Conservation (phyloP, 345 rosid species). For the Firmiana major region DNA sequence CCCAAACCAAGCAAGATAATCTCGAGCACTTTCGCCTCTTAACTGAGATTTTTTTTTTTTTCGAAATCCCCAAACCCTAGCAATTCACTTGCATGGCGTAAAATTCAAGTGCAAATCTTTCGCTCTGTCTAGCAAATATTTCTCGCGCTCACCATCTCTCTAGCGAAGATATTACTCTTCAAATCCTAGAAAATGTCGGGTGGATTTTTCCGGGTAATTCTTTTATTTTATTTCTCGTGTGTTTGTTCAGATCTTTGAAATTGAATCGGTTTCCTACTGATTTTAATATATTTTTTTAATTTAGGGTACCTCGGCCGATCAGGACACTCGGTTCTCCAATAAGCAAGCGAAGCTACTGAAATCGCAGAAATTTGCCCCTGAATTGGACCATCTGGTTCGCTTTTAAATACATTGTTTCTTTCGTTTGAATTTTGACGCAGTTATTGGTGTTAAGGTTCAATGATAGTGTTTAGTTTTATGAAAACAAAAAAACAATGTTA, state of each 20-base stretch:
- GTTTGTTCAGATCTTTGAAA: conserved; percentile 14
- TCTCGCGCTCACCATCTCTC: not conserved
- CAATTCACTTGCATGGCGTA: not conserved
- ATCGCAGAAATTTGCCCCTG: conserved; percentile 87
- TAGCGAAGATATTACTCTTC: not conserved
- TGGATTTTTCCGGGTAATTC: conserved; percentile 68
- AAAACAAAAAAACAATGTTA: not conserved
- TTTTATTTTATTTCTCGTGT: too few relatives aligned
- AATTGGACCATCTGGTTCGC: conserved; percentile 80
- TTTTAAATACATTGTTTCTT: not conserved
- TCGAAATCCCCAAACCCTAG: too few relatives aligned
- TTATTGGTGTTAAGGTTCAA: not conserved
- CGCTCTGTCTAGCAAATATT: too few relatives aligned
- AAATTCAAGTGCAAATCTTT: not conserved
- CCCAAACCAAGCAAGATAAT: too few relatives aligned
- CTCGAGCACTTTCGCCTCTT: too few relatives aligned
- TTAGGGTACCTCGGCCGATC: conserved; percentile 97
- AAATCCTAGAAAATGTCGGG: conserved; percentile 65
- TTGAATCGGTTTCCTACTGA: not conserved
- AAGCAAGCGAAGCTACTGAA: conserved; percentile 94
- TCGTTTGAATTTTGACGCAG: too few relatives aligned
- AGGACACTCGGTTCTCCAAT: conserved; percentile 97
- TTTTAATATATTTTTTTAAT: conserved; percentile 1
- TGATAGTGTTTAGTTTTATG: not conserved
- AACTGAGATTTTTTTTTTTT: too few relatives aligned